phyloP scores from a whole-genome alignment of 2,329 filamentous ascomycete species.

The Cladophialophora exuberans region DNA sequence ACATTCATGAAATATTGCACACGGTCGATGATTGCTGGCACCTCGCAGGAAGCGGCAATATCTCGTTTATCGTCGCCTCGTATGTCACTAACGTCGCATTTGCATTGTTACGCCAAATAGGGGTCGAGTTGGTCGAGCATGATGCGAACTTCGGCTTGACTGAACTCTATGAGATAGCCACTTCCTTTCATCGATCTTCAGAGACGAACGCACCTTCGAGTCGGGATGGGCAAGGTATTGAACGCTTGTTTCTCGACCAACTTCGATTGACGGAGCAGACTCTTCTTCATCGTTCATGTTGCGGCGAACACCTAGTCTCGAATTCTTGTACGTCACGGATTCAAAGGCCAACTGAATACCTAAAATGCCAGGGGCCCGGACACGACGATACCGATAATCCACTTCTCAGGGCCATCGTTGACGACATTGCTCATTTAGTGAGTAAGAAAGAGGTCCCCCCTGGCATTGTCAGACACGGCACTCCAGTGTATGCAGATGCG shows the following conservation, averaged over 20 bases:
- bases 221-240: neutral
- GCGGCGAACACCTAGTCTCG: too few relatives aligned
- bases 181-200: conserved; percentile 1
- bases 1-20: conserved; percentile 16
- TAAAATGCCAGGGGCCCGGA: conserved; percentile 12
- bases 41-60: conserved; percentile 29
- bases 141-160: conserved; percentile 23
- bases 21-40: conserved; percentile 30
- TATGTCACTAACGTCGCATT: conserved; percentile 33
- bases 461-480: conserved; percentile 27
- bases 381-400: neutral
- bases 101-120: conserved; percentile 28
- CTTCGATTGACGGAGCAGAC: too few relatives aligned
- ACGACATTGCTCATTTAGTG: conserved; percentile 32
- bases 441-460: conserved; percentile 5
- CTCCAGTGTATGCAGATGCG: conserved; percentile 30
- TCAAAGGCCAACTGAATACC: conserved; percentile 11
- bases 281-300: too few relatives aligned
- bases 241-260: too few relatives aligned
- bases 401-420: conserved; percentile 25
- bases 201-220: neutral
- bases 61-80: conserved; percentile 29
- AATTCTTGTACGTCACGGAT: too few relatives aligned
- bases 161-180: conserved; percentile 18
- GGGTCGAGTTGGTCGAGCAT: conserved; percentile 25